Evolutionary conservation across 345 rosid species (phyloP).

Genomic region (Linum usitatissimum): DNA sequence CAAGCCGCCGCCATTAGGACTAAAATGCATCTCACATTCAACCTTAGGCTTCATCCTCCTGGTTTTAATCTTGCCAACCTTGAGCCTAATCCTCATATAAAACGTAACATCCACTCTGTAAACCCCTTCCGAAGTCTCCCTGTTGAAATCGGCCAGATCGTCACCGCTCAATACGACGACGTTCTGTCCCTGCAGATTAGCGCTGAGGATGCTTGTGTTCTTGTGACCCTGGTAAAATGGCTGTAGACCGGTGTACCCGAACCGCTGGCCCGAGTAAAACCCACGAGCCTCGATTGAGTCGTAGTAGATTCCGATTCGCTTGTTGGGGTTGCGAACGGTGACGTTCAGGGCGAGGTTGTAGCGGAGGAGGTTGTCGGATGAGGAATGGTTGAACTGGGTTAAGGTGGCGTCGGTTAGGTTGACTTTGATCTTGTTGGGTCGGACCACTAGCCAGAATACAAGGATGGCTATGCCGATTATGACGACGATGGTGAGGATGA

Average conservation of each 20-base stretch:
- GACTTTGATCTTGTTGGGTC: constrained; percentile 6
- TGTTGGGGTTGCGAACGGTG: constrained; percentile 9
- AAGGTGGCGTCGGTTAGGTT: constrained; percentile 10
- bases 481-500: constrained; percentile 28
- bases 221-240: constrained; percentile 80
- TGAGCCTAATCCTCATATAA: constrained; percentile 48
- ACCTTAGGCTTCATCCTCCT: constrained; percentile 41
- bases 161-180: constrained; percentile 22
- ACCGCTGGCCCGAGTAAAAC: constrained; percentile 25
- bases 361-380: neutral
- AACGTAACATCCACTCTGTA: constrained; percentile 46
- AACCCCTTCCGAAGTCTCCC: constrained; percentile 29
- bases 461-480: constrained; percentile 11
- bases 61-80: constrained; percentile 42
- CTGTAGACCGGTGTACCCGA: constrained; percentile 16
- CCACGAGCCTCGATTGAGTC: neutral
- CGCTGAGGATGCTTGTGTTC: constrained; percentile 40
- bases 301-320: constrained; percentile 8
- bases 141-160: constrained; percentile 17
- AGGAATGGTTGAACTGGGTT: neutral
- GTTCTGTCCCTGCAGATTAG: constrained; percentile 33
- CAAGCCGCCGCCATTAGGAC: constrained; percentile 17
- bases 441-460: constrained; percentile 7
- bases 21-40: constrained; percentile 46
- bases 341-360: constrained; percentile 7